Evolutionary conservation across 495 filamentous ascomycete species (phyloP), one percentile per base, ranked within the genome.

Genomic region (Lasiosphaeriaceae sp.): DNA sequence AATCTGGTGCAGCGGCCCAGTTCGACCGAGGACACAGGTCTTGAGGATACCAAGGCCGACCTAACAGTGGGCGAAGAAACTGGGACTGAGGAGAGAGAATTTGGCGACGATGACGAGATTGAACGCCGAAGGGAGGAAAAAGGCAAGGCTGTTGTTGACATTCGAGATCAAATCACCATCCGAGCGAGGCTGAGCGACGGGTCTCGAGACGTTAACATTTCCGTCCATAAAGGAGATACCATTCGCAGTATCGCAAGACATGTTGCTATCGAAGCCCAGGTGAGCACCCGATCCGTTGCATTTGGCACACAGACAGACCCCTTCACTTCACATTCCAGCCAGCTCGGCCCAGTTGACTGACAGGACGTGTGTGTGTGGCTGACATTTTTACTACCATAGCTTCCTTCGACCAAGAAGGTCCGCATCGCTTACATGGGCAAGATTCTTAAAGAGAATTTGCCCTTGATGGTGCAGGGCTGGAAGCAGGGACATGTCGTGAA

Each of bases 381-480:
- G 47, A 75, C 55, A 8, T 8, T 37, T 37, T 14, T 37, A 14
- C 24, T n/a, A 17, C 51, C 22, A 14, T 17, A 81, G 77, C 72
- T 89, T 21, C 61, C 79, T 1, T 68, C 71, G 46, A 68, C 71
- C 24, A 83, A 81, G 57, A 80, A 77, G 26, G 73, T 96, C 21
- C 82, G 80, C 39, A 80, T 96, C 24, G 87, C 80, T 39, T 95
- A 93, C 66, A 80, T 94, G 67, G 92, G 92, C 50, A 87, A 82
- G 64, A 80, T 92, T 37, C 77, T 96, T 16, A 83, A 86, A 55
- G 90, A 94, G 60, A 75, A 77, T 31, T 63, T 78, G 22, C 72
- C 87, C 0, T 67, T 96, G 16, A 65, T 71, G 17, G 78, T 75
- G 26, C 89, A 92, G 62, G 88, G 88, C 23, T 96, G 90, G 89